These are phyloP conservation scores for Trichosanthes truncata DNA, from an alignment of 306 rosid genomes.

Conservation along the genomic window DNA sequence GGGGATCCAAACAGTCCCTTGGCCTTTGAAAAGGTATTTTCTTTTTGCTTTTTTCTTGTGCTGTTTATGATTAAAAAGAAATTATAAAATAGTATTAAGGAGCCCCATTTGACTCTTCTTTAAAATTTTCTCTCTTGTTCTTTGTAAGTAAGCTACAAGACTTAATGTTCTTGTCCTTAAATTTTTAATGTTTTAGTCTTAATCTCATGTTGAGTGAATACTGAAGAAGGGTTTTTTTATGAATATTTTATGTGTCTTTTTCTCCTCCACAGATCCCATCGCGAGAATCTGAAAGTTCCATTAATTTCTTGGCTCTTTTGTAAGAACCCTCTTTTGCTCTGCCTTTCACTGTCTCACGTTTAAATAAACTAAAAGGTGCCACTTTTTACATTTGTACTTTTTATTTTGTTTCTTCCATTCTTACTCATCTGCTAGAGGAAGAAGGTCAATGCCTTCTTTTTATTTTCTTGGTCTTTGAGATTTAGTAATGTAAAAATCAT, in stretches of 20 bases:
- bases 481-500: slow-evolving; percentile 31
- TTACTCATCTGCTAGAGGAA: background rate
- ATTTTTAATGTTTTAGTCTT: background rate
- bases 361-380: background rate
- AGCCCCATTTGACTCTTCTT: background rate
- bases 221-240: background rate
- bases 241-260: slow-evolving; percentile 21
- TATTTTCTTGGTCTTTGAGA: slow-evolving; percentile 26
- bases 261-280: slow-evolving; percentile 47
- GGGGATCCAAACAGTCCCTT: background rate
- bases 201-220: background rate
- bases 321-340: slow-evolving; percentile 8
- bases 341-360: slow-evolving; percentile 15
- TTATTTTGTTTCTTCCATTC: background rate
- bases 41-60: background rate
- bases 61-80: background rate
- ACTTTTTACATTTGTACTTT: background rate
- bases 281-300: slow-evolving; percentile 29
- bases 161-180: background rate
- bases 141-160: background rate
- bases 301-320: slow-evolving; percentile 8
- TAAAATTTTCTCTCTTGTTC: background rate
- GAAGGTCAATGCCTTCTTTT: slow-evolving; percentile 30
- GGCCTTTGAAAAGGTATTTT: background rate
- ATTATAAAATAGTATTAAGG: background rate